Evolutionary conservation across 768 basidiomycete species (phyloP).

Genomic region (Hericium coralloides): DNA sequence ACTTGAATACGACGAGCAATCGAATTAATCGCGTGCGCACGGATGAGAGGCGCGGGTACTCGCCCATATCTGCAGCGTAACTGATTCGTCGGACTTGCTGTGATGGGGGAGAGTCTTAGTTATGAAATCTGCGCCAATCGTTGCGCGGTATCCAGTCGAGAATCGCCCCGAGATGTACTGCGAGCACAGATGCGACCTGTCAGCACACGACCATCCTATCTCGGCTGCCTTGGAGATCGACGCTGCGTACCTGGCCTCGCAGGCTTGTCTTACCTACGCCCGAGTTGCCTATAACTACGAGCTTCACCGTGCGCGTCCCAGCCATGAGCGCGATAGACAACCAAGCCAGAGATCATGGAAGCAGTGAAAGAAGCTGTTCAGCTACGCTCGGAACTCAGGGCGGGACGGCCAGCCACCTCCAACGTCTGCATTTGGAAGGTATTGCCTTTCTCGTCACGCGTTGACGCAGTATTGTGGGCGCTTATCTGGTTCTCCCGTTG

Average conservation of each 20-base stretch:
- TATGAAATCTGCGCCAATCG: constrained; percentile 87
- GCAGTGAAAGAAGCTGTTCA: background rate
- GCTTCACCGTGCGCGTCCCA: constrained; percentile 59
- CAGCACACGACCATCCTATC: background rate
- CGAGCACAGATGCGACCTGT: background rate
- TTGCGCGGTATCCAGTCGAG: constrained; percentile 70
- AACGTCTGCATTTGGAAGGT: background rate
- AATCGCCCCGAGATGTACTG: constrained; percentile 75
- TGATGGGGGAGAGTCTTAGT: constrained; percentile 64
- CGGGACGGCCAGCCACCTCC: too few relatives aligned
- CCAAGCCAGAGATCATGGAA: background rate
- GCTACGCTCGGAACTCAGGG: too few relatives aligned
- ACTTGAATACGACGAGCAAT: background rate
- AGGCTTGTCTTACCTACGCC: constrained; percentile 83
- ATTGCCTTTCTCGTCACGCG: background rate
- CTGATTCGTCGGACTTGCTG: constrained; percentile 38
- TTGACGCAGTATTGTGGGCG: too few relatives aligned
- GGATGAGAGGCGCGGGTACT: constrained; percentile 10
- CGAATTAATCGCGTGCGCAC: background rate
- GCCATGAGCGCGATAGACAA: too few relatives aligned
- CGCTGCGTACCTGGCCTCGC: constrained; percentile 51
- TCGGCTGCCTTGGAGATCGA: background rate
- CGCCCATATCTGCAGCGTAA: constrained; percentile 68
- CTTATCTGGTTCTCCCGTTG: too few relatives aligned
- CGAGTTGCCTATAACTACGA: constrained; percentile 74